phyloP scores from a whole-genome alignment of 2,329 filamentous ascomycete genomes.

The Fusarium pseudograminearum region DNA sequence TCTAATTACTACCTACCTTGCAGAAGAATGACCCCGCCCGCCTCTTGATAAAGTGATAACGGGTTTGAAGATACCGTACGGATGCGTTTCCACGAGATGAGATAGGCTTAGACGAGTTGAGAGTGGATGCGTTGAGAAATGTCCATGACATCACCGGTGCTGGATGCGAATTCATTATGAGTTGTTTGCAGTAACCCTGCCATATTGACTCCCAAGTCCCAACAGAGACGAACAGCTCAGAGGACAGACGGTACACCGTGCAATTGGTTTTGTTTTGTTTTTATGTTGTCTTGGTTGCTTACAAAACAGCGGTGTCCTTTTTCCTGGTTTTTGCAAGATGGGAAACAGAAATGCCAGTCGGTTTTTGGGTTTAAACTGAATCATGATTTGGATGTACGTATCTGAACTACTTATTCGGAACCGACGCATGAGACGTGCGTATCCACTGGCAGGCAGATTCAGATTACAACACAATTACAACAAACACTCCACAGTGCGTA shows the following conservation, averaged over 20 bases:
- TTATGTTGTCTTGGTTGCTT: not conserved
- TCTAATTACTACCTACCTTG: not conserved
- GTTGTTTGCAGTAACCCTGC: conserved; percentile 10
- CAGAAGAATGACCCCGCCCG: conserved; percentile 26
- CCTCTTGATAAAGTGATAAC: conserved; percentile 37
- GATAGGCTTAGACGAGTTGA: conserved; percentile 16
- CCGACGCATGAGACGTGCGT: conserved; percentile 17
- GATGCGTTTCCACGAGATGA: conserved; percentile 30
- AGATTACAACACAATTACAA: conserved; percentile 23
- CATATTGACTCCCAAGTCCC: conserved; percentile 5
- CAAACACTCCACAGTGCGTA: conserved; percentile 32
- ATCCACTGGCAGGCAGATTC: conserved; percentile 7
- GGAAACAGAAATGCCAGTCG: conserved; percentile 9
- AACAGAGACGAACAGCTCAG: conserved; percentile 4
- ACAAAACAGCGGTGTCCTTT: conserved; percentile 37
- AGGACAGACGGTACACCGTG: conserved; percentile 15
- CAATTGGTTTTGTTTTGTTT: not conserved
- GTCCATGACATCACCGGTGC: conserved; percentile 26
- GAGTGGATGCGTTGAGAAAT: conserved; percentile 25
- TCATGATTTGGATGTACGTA: conserved; percentile 27
- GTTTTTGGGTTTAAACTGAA: conserved; percentile 28
- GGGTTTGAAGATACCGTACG: conserved; percentile 13
- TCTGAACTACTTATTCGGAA: conserved; percentile 10
- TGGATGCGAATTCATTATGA: conserved; percentile 11
- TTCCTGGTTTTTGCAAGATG: conserved; percentile 18